Conservation (phyloP, 2,329 filamentous ascomycete species). For the Pyrenophora seminiperda region DNA sequence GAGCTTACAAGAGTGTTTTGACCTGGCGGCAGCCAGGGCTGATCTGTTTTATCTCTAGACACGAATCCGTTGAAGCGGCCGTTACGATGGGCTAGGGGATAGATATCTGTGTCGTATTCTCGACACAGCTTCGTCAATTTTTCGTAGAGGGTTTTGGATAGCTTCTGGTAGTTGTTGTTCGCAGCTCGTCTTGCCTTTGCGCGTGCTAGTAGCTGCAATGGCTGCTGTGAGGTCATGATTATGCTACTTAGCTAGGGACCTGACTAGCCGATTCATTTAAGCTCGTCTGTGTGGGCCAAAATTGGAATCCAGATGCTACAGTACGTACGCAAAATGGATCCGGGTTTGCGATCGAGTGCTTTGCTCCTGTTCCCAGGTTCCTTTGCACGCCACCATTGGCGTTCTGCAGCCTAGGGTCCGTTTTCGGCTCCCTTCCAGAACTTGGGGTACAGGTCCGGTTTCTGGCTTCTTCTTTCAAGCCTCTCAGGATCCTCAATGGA, state of each 20-base stretch:
- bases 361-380: constrained; percentile 4
- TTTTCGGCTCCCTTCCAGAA: constrained; percentile 1
- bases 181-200: constrained; percentile 8
- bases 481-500: too few species aligned
- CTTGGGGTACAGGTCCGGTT: too few species aligned
- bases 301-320: background rate
- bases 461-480: too few species aligned
- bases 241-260: background rate
- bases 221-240: constrained; percentile 10
- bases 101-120: constrained; percentile 12
- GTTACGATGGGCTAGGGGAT: constrained; percentile 14
- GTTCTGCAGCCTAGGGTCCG: constrained; percentile 1
- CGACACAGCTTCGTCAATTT: constrained; percentile 12
- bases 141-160: constrained; percentile 5
- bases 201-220: constrained; percentile 2
- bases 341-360: constrained; percentile 1
- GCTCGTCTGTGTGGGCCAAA: constrained; percentile 2
- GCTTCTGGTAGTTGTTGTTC: constrained; percentile 14
- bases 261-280: constrained; percentile 3
- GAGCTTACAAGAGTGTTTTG: constrained; percentile 14
- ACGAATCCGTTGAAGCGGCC: constrained; percentile 12
- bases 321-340: background rate
- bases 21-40: constrained; percentile 13
- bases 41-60: constrained; percentile 7
- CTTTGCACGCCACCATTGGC: constrained; percentile 3